A percentile compares a stretch with the other conserved stretches of the same genome.
phyloP scores from a whole-genome alignment of 352 stramenopile species.

The Phytophthora multivora region DNA sequence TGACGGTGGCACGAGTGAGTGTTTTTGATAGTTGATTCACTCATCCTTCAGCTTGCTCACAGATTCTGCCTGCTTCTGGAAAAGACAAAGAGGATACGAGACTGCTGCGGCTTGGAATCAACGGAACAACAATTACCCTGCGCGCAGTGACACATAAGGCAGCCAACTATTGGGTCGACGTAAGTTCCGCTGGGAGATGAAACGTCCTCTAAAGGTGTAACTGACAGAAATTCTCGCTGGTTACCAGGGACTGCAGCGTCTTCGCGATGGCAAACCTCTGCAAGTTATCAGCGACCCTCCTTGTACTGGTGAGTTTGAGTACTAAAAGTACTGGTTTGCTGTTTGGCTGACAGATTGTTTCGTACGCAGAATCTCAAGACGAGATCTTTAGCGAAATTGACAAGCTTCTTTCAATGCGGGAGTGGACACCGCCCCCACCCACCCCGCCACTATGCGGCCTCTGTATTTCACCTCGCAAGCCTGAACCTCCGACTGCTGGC shows the following conservation, averaged over 20 bases:
- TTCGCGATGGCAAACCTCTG: conserved; percentile 51
- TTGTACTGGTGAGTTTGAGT: conserved; percentile 41
- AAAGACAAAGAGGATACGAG: conserved; percentile 42
- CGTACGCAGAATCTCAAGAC: conserved; percentile 63
- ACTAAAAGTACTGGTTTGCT: background rate
- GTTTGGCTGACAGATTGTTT: background rate
- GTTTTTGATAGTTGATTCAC: background rate
- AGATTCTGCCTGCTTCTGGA: background rate
- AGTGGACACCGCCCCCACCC: conserved; percentile 52
- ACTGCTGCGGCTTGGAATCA: conserved; percentile 65
- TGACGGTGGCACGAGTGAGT: conserved; percentile 29
- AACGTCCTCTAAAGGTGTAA: background rate
- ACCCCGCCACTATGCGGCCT: conserved; percentile 43
- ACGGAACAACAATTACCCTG: conserved; percentile 67
- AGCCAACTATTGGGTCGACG: conserved; percentile 73
- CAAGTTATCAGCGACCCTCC: conserved; percentile 48
- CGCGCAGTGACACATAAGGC: conserved; percentile 70
- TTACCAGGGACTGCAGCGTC: conserved; percentile 51
- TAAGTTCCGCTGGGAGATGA: conserved; percentile 18
- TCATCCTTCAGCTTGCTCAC: background rate
- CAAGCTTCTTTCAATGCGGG: conserved; percentile 54
- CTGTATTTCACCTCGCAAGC: conserved; percentile 28
- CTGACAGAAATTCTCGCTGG: background rate
- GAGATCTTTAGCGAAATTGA: conserved; percentile 81
- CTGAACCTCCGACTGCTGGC: conserved; percentile 12